phyloP scores from a whole-genome alignment of 495 filamentous ascomycete species.

The Penicillium arizonense region DNA sequence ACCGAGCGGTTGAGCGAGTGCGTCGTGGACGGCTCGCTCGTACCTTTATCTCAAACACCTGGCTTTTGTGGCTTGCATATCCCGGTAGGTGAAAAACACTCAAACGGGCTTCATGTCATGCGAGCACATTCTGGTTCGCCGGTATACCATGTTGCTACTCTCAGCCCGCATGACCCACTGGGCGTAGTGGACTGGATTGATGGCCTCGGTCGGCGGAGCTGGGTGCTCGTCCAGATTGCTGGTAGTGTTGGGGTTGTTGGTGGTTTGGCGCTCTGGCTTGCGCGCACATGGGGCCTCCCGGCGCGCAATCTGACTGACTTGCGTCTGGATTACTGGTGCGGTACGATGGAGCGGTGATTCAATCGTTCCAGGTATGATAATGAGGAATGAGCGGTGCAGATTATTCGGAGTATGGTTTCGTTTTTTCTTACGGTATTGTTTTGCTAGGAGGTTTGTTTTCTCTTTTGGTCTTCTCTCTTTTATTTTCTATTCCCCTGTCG shows the following conservation, averaged over 20 bases:
- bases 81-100: conserved; percentile 18
- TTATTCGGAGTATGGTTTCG: background rate
- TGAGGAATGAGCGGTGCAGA: conserved; percentile 1
- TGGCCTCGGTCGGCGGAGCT: conserved; percentile 63
- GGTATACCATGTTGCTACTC: conserved; percentile 32
- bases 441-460: background rate
- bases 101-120: conserved; percentile 20
- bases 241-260: conserved; percentile 72
- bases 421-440: background rate
- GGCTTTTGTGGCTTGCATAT: conserved; percentile 29
- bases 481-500: background rate
- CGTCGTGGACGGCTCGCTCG: conserved; percentile 67
- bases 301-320: conserved; percentile 37
- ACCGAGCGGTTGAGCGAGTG: conserved; percentile 73
- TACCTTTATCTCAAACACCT: conserved; percentile 45
- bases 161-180: conserved; percentile 66
- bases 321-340: conserved; percentile 30
- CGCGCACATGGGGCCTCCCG: conserved; percentile 44
- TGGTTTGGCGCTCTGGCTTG: conserved; percentile 66
- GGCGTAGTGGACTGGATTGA: conserved; percentile 70
- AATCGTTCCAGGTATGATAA: background rate
- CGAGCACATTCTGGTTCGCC: conserved; percentile 22
- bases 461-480: background rate
- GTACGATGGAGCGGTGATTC: conserved; percentile 16
- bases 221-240: conserved; percentile 74